Conservation (phyloP, 495 filamentous ascomycete genomes). For the Neurospora hispaniola region DNA sequence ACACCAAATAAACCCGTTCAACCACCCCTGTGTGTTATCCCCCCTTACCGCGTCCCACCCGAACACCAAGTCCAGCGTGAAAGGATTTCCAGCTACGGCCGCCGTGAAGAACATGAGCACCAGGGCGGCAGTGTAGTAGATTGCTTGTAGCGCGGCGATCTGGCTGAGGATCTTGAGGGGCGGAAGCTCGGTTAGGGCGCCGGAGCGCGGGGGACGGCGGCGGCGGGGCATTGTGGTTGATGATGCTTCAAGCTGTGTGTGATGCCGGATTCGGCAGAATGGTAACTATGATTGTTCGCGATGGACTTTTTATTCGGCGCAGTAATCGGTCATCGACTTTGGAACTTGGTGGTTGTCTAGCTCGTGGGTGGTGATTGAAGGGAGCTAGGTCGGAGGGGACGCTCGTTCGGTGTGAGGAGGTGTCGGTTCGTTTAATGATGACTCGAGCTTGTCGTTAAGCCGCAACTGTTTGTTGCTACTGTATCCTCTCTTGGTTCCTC, state of each 20-base stretch:
- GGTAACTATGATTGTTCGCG: background rate
- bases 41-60: slow-evolving; percentile 75
- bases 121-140: slow-evolving; percentile 69
- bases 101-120: slow-evolving; percentile 80
- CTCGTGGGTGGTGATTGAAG: background rate
- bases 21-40: slow-evolving; percentile 89
- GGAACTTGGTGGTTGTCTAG: background rate
- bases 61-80: slow-evolving; percentile 62
- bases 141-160: slow-evolving; percentile 73
- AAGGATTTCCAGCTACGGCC: slow-evolving; percentile 65
- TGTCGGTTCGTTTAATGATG: background rate
- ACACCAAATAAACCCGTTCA: slow-evolving; percentile 78
- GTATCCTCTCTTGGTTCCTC: background rate
- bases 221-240: slow-evolving; percentile 52
- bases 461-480: background rate
- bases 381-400: background rate
- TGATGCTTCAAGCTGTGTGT: no score
- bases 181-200: slow-evolving; percentile 69
- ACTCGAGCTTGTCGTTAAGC: background rate
- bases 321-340: background rate
- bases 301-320: no score
- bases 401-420: background rate
- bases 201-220: slow-evolving; percentile 65
- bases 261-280: background rate
- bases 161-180: slow-evolving; percentile 79